phyloP scores from a whole-genome alignment of 129 eudicot species.

The Chrysanthemum seticuspe region DNA sequence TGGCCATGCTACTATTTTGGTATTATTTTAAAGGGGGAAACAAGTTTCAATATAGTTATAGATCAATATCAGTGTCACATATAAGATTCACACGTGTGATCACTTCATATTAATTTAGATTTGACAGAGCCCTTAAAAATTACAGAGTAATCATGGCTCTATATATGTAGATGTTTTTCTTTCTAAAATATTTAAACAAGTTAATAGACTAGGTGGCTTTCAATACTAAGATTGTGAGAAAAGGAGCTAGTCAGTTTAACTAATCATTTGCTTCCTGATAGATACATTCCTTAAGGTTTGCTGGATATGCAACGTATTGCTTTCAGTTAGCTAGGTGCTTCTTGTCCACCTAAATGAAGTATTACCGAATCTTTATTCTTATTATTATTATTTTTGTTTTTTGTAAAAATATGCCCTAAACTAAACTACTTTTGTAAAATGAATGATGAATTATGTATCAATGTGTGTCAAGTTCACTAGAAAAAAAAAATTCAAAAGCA shows the following conservation, averaged over 20 bases:
- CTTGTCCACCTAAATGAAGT: constrained; percentile 2
- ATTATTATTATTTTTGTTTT: no score
- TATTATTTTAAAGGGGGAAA: not conserved
- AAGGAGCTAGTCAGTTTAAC: no score
- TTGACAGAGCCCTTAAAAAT: not conserved
- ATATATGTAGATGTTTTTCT: not conserved
- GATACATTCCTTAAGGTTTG: not conserved
- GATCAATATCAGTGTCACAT: not conserved
- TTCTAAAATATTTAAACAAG: not conserved
- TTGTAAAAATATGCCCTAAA: no score
- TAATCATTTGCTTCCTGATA: no score
- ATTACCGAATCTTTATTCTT: not conserved
- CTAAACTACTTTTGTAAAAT: no score
- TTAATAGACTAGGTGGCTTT: not conserved
- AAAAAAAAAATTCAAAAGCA: not conserved
- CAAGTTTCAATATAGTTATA: not conserved
- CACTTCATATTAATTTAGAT: not conserved
- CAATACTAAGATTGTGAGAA: not conserved
- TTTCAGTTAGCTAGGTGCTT: constrained; percentile 5
- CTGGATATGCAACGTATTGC: not conserved
- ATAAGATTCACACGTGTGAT: not conserved
- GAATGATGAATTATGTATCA: not conserved
- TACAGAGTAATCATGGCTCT: not conserved
- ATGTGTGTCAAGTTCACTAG: constrained; percentile 1
- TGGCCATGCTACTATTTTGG: constrained; percentile 2